Evolutionary conservation across 2,329 filamentous ascomycete genomes (phyloP).

Genomic region (Ophiosphaerella narmari): DNA sequence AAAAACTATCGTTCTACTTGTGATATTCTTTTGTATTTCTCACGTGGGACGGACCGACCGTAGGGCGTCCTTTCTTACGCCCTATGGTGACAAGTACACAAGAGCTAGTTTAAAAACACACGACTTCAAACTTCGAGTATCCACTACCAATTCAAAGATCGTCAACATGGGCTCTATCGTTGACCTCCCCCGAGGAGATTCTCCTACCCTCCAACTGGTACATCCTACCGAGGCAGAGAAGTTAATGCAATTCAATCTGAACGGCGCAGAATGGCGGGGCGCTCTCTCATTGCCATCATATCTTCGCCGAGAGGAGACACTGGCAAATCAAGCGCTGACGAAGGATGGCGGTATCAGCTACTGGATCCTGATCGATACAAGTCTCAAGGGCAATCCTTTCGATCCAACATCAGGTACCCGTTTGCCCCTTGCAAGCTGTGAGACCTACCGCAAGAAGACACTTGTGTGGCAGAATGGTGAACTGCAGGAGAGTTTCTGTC

Average conservation of each 20-base stretch:
- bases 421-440: conserved; percentile 62
- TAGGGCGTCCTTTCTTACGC: background rate
- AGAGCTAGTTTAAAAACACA: background rate
- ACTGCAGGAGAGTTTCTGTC: conserved; percentile 63
- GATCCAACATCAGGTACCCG: conserved; percentile 45
- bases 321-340: conserved; percentile 58
- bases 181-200: conserved; percentile 54
- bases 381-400: conserved; percentile 36
- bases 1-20: background rate
- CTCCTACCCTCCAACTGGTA: conserved; percentile 58
- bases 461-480: conserved; percentile 52
- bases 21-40: background rate
- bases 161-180: conserved; percentile 30
- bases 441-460: conserved; percentile 58
- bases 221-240: conserved; percentile 61
- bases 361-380: conserved; percentile 63
- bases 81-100: conserved; percentile 7
- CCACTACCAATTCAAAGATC: background rate
- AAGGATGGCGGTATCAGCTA: conserved; percentile 60
- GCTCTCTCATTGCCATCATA: conserved; percentile 60
- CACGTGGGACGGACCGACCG: too few relatives aligned
- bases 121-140: background rate
- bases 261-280: conserved; percentile 63
- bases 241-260: conserved; percentile 57
- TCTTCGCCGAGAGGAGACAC: conserved; percentile 60